phyloP scores from a whole-genome alignment of 805 yeast genomes.

The Candida oleophila region DNA sequence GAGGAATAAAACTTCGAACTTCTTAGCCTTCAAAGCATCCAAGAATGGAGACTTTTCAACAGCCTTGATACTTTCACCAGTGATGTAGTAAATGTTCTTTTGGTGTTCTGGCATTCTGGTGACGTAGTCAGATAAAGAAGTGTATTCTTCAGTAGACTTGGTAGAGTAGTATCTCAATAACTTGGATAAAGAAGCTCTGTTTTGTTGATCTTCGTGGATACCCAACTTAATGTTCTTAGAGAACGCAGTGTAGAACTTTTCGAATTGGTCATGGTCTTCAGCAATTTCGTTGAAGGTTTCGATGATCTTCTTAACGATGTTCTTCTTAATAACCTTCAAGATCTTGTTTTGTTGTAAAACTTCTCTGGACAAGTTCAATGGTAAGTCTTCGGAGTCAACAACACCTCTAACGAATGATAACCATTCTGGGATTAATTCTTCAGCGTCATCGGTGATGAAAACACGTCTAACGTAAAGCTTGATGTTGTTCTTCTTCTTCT shows the following conservation, averaged over 20 bases:
- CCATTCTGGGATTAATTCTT: conserved; percentile 99
- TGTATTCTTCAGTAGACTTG: conserved; percentile 89
- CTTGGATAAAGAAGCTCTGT: conserved; percentile 94
- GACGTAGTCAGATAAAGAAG: conserved; percentile 94
- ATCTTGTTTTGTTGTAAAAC: conserved; percentile 99
- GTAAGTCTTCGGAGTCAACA: conserved; percentile 99
- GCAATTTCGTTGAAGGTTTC: conserved; percentile 99
- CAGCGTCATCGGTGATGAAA: conserved; percentile 99
- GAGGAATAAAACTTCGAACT: conserved; percentile 95
- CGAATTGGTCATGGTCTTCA: conserved; percentile 98
- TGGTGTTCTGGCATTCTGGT: conserved; percentile 99
- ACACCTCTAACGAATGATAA: conserved; percentile 96
- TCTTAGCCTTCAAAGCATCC: conserved; percentile 97
- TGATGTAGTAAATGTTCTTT: conserved; percentile 98
- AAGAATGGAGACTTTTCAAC: conserved; percentile 99
- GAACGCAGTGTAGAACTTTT: conserved; percentile 97
- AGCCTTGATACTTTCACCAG: conserved; percentile 97
- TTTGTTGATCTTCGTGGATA: conserved; percentile 97
- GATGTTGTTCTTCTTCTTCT: conserved; percentile 99
- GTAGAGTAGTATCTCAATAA: conserved; percentile 96
- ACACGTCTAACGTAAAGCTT: conserved; percentile 99
- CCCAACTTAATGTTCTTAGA: conserved; percentile 98
- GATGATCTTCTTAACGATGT: conserved; percentile 95
- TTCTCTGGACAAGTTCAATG: conserved; percentile 99
- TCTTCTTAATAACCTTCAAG: conserved; percentile 98